Percentiles rank a stretch among this genome's conserved stretches.
Conservation (phyloP, 2,329 filamentous ascomycete species). For the Neofusicoccum ribis region DNA sequence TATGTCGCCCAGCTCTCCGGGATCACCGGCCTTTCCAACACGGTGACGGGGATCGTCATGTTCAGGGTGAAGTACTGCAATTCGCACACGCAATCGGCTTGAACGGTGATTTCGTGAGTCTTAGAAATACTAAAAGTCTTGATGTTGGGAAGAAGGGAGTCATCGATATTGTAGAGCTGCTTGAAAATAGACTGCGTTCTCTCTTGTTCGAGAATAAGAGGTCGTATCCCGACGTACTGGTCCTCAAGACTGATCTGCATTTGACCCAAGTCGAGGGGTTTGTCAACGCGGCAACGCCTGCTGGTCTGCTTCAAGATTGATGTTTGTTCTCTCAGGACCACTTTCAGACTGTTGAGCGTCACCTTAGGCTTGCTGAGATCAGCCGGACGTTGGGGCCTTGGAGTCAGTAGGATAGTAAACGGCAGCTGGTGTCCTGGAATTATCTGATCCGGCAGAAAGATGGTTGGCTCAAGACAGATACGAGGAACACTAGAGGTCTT, state of each 20-base stretch:
- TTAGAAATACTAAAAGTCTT: conserved; percentile 36
- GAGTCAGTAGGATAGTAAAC: background rate
- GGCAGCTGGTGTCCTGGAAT: background rate
- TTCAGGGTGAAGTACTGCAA: conserved; percentile 31
- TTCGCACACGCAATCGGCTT: conserved; percentile 31
- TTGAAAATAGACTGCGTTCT: conserved; percentile 27
- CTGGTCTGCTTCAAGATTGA: background rate
- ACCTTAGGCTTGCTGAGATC: background rate
- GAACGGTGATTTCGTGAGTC: conserved; percentile 30
- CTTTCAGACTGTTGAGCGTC: background rate
- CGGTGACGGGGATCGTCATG: background rate
- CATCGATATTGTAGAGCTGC: conserved; percentile 36
- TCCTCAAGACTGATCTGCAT: conserved; percentile 32
- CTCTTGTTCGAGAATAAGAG: conserved; percentile 24
- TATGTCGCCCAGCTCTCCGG: background rate
- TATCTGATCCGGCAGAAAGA: background rate
- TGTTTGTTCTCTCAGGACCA: background rate
- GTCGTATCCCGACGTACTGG: conserved; percentile 31
- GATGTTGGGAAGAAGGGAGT: conserved; percentile 35
- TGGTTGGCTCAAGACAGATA: background rate
- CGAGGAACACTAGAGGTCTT: background rate
- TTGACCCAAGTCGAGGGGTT: conserved; percentile 32
- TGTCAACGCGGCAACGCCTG: conserved; percentile 20
- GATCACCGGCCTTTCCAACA: background rate
- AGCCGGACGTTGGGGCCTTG: background rate